A percentile compares a stretch with the other conserved stretches of the same genome.
Conservation (phyloP, 177 flowering plant genomes). For the Vitis hybrid region DNA sequence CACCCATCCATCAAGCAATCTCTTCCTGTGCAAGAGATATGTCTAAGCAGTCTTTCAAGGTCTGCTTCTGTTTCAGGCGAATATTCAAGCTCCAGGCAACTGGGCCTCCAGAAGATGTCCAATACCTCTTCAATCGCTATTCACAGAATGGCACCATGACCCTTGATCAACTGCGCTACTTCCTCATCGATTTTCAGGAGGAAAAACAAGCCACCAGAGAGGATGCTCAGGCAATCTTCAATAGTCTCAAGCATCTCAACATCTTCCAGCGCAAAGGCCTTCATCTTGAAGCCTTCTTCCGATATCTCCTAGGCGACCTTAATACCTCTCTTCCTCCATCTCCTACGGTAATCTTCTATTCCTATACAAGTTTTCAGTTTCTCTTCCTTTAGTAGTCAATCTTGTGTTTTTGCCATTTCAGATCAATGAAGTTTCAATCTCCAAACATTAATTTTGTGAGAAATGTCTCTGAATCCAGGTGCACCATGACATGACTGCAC, state of each 20-base stretch:
- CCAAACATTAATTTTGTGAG: neutral
- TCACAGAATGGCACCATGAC: slow-evolving; percentile 30
- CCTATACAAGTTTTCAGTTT: too few species aligned
- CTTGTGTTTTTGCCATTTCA: too few species aligned
- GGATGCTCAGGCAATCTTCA: slow-evolving; percentile 30
- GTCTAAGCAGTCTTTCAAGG: slow-evolving; percentile 21
- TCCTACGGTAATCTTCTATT: slow-evolving; percentile 1
- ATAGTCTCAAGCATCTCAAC: slow-evolving; percentile 27
- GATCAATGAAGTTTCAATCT: neutral
- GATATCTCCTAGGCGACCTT: slow-evolving; percentile 30
- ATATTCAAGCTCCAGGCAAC: slow-evolving; percentile 17
- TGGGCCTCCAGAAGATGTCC: slow-evolving; percentile 28
- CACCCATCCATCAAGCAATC: neutral
- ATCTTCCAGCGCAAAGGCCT: slow-evolving; percentile 28
- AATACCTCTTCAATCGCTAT: slow-evolving; percentile 10
- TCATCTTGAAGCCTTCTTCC: slow-evolving; percentile 29
- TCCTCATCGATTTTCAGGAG: slow-evolving; percentile 23
- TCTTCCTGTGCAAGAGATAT: neutral
- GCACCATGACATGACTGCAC: slow-evolving; percentile 38
- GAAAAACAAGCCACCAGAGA: slow-evolving; percentile 22
- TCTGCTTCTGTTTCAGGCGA: slow-evolving; percentile 30
- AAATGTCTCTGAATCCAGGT: slow-evolving; percentile 25
- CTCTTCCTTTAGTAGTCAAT: too few species aligned
- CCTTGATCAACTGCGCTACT: slow-evolving; percentile 21
- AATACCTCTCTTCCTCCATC: slow-evolving; percentile 25